These are phyloP conservation scores for Mycena rosella DNA, from an alignment of 768 basidiomycete species.

Conservation along the genomic window DNA sequence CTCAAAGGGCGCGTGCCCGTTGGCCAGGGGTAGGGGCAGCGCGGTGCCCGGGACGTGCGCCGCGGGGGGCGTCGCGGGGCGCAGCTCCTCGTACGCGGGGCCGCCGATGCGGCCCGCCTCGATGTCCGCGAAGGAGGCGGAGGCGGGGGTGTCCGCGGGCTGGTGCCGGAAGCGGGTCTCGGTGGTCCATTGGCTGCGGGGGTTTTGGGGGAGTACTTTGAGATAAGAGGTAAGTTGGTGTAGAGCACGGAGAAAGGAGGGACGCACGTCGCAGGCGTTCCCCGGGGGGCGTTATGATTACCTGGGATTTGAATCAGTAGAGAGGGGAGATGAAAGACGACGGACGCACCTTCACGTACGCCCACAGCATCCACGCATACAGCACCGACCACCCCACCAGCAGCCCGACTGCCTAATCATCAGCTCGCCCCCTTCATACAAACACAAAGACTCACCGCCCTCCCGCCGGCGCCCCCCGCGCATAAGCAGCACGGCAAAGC, in stretches of 20 bases:
- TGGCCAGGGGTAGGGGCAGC: not conserved
- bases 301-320: slow-evolving; percentile 57
- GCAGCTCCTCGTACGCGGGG: slow-evolving; percentile 55
- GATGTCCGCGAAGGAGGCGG: slow-evolving; percentile 30
- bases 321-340: no score
- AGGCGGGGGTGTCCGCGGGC: not conserved
- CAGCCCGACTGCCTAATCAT: no score
- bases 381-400: no score
- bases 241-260: no score
- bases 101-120: slow-evolving; percentile 52
- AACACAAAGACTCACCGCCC: no score
- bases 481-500: no score
- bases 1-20: not conserved
- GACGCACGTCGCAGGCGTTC: slow-evolving; percentile 73
- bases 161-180: not conserved
- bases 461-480: no score
- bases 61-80: not conserved
- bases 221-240: no score
- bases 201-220: slow-evolving; percentile 46
- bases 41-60: slow-evolving; percentile 6
- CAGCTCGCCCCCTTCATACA: no score
- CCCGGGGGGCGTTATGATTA: slow-evolving; percentile 73
- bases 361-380: no score
- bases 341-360: no score
- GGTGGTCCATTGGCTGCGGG: slow-evolving; percentile 33